phyloP scores from a whole-genome alignment of 352 stramenopile genomes.

The Pythium insidiosum region DNA sequence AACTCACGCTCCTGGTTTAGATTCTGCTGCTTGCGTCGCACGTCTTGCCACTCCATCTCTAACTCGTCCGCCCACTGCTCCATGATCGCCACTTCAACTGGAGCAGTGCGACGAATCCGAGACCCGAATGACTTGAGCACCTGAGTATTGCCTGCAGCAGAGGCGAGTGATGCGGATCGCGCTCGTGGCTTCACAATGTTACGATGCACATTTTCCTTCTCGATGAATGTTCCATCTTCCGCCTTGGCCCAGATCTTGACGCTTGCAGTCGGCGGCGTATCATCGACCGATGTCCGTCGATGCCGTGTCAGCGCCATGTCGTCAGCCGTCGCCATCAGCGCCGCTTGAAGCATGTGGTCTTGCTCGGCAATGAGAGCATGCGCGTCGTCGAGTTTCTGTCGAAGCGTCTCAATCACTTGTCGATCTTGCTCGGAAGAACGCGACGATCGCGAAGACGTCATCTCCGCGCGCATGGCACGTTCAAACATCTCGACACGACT shows the following conservation, averaged over 20 bases:
- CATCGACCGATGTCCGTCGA: no score
- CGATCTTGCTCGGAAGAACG: slow-evolving; percentile 12
- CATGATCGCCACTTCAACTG: slow-evolving; percentile 8
- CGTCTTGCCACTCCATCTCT: slow-evolving; percentile 8
- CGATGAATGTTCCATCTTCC: neutral
- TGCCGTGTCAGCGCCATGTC: no score
- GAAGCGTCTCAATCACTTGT: slow-evolving; percentile 28
- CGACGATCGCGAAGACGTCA: slow-evolving; percentile 24
- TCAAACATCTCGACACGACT: slow-evolving; percentile 50
- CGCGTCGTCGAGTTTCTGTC: slow-evolving; percentile 54
- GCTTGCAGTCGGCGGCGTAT: no score
- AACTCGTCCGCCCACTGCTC: slow-evolving; percentile 15
- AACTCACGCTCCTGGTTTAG: slow-evolving; percentile 7
- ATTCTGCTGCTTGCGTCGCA: slow-evolving; percentile 7
- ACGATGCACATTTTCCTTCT: slow-evolving; percentile 17
- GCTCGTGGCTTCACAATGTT: slow-evolving; percentile 10
- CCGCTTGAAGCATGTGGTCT: slow-evolving; percentile 64
- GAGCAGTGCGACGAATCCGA: neutral
- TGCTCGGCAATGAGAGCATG: slow-evolving; percentile 58
- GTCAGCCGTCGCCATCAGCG: slow-evolving; percentile 13
- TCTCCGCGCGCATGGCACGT: slow-evolving; percentile 41
- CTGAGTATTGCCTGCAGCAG: no score
- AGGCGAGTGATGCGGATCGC: neutral
- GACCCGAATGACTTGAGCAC: no score
- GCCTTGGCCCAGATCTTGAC: no score